A percentile compares a stretch with the other conserved stretches of the same genome.
These are phyloP conservation scores for Arthrobotrys entomopaga DNA, from an alignment of 2,329 filamentous ascomycete genomes.

Conservation along the genomic window DNA sequence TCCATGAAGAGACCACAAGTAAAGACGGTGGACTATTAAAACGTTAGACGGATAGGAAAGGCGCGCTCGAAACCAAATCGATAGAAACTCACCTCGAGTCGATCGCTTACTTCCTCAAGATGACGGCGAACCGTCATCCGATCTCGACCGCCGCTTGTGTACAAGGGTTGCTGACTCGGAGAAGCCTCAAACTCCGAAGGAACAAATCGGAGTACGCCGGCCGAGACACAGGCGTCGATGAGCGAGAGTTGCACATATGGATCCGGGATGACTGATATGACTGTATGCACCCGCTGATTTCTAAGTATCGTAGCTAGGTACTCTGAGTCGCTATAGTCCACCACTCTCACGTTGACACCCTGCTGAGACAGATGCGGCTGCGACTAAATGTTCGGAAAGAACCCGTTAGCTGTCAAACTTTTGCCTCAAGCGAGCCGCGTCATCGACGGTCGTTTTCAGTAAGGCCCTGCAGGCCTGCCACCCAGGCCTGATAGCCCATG, in stretches of 20 bases:
- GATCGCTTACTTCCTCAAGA: slow-evolving; percentile 56
- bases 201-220: slow-evolving; percentile 56
- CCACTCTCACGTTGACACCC: slow-evolving; percentile 53
- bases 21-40: slow-evolving; percentile 55
- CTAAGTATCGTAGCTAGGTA: slow-evolving; percentile 46
- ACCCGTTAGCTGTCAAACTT: slow-evolving; percentile 28
- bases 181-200: slow-evolving; percentile 58
- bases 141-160: slow-evolving; percentile 45
- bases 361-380: slow-evolving; percentile 52
- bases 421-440: slow-evolving; percentile 41
- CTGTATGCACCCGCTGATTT: slow-evolving; percentile 55
- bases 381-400: slow-evolving; percentile 45
- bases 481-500: slow-evolving; percentile 22
- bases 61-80: not conserved
- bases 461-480: not conserved
- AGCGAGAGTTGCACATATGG: slow-evolving; percentile 55
- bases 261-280: slow-evolving; percentile 54
- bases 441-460: slow-evolving; percentile 18
- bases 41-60: slow-evolving; percentile 3
- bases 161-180: slow-evolving; percentile 55
- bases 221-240: slow-evolving; percentile 57
- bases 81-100: slow-evolving; percentile 33
- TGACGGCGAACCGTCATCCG: slow-evolving; percentile 56
- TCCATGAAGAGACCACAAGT: slow-evolving; percentile 58
- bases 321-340: slow-evolving; percentile 54